phyloP scores from a whole-genome alignment of 2,329 filamentous ascomycete genomes.

The Botrytis aclada region DNA sequence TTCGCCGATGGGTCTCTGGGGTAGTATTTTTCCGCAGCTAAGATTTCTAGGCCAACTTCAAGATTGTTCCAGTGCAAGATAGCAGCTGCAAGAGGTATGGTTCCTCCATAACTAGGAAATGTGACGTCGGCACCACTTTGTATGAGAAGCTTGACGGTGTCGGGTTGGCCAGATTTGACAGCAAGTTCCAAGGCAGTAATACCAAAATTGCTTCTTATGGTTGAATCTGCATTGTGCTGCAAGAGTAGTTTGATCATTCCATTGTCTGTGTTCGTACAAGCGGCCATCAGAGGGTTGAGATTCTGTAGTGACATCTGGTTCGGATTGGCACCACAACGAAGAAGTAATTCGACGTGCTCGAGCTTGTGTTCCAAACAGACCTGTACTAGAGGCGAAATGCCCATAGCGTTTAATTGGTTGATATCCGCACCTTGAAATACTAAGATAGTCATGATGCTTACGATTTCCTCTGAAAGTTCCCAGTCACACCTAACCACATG shows the following conservation, averaged over 20 bases:
- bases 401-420: neutral
- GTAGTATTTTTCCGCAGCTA: neutral
- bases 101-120: neutral
- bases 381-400: neutral
- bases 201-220: neutral
- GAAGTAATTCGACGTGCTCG: neutral
- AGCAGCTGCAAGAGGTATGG: neutral
- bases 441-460: no score
- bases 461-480: neutral
- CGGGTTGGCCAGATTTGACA: rapidly evolving
- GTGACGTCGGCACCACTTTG: neutral
- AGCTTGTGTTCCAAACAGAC: neutral
- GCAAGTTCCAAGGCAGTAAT: neutral
- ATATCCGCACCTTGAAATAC: neutral
- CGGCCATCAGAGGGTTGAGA: neutral
- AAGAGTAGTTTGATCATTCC: neutral
- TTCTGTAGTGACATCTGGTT: neutral
- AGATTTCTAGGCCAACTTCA: neutral
- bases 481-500: rapidly evolving
- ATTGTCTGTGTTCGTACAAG: no score
- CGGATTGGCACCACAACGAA: neutral
- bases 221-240: neutral
- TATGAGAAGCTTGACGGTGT: neutral
- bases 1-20: neutral
- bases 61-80: rapidly evolving